Base-by-base conservation (phyloP, 2,329 filamentous ascomycete species). In the Ophiostoma novo-ulmi region DNA sequence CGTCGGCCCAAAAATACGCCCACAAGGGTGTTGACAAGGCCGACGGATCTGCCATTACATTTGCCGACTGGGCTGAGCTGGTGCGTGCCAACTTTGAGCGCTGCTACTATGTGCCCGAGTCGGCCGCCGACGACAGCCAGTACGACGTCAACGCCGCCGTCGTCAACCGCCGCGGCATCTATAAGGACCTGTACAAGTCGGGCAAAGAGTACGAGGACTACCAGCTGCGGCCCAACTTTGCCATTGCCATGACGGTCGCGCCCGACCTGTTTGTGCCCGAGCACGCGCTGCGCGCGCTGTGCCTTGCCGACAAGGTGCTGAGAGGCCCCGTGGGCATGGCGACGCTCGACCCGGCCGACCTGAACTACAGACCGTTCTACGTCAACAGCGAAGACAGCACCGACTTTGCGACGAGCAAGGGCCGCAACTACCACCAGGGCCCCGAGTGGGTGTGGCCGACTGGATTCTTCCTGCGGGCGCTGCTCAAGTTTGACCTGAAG, bases 401-500 rank as follows among this genome's bases (percentile, higher is more conserved):
- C 14, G 92, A 98, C 79, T 98, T 97, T 77, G 87, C 92, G 13
- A 98, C 94, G 0, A 89, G 91, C 75, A 98, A 98, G 80, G 95
- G 95, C 68, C 87, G 95, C 71, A 99, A 98, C 80, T 99, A 99
- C 81, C 95, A 99, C 80, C 94, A 98, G 79, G 95, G 95, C 5
- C 96, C 95, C 0, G 95, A 99, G 79, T 99, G 95, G 95, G 82
- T 97, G 35, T 99, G 95, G 95, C 96, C 94, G 0, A 94, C 93
- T 0, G 95, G 95, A 5, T 99, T 93, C 83, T 99, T 97, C 84
- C 84, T 97, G 31, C 89, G 96, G 67, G 95, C 95, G 0, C 82
- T 99, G 74, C 85, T 99, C 73, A 91, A 93, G 79, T 98, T 98
- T 77, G 93, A 97, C 78, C 82, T 98, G 68, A 85, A 86, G 82